Percentiles rank a stretch among this genome's conserved stretches.
Conservation (phyloP, 805 yeast genomes). For the Kodamaea leandrae region DNA sequence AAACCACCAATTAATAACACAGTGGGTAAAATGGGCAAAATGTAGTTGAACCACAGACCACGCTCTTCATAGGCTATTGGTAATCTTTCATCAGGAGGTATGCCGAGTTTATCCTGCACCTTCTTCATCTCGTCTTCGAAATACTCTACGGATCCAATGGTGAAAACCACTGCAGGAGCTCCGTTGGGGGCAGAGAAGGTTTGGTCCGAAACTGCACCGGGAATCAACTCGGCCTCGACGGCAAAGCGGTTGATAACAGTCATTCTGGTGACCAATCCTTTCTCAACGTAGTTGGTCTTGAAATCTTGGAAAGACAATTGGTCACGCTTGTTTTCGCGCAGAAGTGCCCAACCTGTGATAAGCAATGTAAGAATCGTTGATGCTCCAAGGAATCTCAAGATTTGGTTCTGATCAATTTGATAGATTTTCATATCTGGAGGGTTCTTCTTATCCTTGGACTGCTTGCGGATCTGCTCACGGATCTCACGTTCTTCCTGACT, state of each 20-base stretch:
- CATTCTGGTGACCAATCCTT: conserved; percentile 72
- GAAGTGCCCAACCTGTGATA: conserved; percentile 18
- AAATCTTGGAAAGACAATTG: conserved; percentile 74
- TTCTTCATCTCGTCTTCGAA: conserved; percentile 81
- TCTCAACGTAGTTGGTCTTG: conserved; percentile 71
- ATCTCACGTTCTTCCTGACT: conserved; percentile 31
- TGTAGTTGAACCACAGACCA: conserved; percentile 58
- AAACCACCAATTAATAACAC: conserved; percentile 76
- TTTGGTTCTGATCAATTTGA: conserved; percentile 17
- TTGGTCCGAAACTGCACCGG: conserved; percentile 41
- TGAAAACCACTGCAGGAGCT: conserved; percentile 58
- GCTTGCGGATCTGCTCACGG: conserved; percentile 33
- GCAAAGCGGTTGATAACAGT: conserved; percentile 68
- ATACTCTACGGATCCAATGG: conserved; percentile 82
- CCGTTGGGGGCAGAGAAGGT: conserved; percentile 38
- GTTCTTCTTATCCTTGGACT: conserved; percentile 28
- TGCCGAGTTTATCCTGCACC: conserved; percentile 66
- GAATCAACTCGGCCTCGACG: conserved; percentile 66
- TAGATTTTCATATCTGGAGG: conserved; percentile 31
- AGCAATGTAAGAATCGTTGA: conserved; percentile 21
- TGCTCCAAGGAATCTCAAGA: conserved; percentile 11
- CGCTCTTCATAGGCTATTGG: conserved; percentile 76
- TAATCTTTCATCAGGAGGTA: conserved; percentile 66
- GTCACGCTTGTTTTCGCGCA: conserved; percentile 18
- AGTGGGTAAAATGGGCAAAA: conserved; percentile 78